Percentiles rank a stretch among this genome's conserved stretches.
These are phyloP conservation scores for Alternaria novae-zelandiae DNA, from an alignment of 2,329 filamentous ascomycete species.

Conservation along the genomic window DNA sequence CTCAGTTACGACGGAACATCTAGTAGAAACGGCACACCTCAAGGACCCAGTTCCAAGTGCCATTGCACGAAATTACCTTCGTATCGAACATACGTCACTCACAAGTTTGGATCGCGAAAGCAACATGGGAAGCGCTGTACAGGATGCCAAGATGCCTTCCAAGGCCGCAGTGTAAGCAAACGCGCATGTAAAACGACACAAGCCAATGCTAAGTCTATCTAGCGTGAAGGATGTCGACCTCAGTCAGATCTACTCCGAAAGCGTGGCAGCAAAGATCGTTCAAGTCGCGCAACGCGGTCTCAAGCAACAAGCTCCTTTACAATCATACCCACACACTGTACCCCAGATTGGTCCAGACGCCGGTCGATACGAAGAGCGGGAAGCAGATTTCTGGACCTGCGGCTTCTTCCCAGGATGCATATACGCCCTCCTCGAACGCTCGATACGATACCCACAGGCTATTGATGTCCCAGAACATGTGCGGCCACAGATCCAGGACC, in stretches of 20 bases:
- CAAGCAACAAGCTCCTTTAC: conserved; percentile 36
- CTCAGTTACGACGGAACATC: neutral
- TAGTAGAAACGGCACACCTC: neutral
- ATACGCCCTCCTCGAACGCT: conserved; percentile 42
- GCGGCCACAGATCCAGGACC: conserved; percentile 26
- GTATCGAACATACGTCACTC: neutral
- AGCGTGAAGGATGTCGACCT: conserved; percentile 38
- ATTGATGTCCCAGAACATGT: conserved; percentile 26
- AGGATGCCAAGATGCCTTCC: neutral
- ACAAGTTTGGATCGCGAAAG: neutral
- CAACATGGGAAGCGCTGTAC: conserved; percentile 8
- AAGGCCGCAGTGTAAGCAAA: conserved; percentile 15
- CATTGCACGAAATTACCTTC: neutral
- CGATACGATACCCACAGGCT: conserved; percentile 37
- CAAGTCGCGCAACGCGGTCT: conserved; percentile 42
- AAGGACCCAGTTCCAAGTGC: neutral
- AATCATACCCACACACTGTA: conserved; percentile 43
- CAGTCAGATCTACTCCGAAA: conserved; percentile 37
- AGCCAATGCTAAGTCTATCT: neutral
- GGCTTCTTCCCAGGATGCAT: conserved; percentile 46
- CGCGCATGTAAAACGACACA: neutral
- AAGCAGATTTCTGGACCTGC: conserved; percentile 47
- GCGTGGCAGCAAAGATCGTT: conserved; percentile 38
- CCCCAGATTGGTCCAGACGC: conserved; percentile 32
- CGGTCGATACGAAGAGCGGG: conserved; percentile 43